phyloP scores from a whole-genome alignment of 257 asterid genomes.

The Gardenia jasminoides region DNA sequence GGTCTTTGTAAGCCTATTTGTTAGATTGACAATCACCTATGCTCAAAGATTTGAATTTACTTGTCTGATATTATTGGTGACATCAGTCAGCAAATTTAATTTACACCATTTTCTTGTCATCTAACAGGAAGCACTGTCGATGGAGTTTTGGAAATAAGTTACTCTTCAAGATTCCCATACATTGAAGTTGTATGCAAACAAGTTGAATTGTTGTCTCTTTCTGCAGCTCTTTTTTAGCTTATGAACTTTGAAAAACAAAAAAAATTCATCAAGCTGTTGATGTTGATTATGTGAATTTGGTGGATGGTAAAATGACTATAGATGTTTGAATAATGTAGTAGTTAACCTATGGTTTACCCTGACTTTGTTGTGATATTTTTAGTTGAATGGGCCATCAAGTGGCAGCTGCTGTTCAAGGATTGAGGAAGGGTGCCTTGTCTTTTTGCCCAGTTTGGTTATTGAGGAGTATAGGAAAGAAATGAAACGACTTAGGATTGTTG shows the following conservation, averaged over 20 bases:
- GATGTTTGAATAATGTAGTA: not conserved
- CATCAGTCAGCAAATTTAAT: not conserved
- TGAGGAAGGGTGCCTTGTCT: not conserved
- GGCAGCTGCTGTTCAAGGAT: not conserved
- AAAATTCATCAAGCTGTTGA: not conserved
- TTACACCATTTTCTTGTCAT: not conserved
- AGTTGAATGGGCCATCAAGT: not conserved
- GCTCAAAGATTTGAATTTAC: not conserved
- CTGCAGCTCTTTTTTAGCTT: slow-evolving; percentile 1
- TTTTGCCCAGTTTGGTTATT: not conserved
- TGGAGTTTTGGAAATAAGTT: slow-evolving; percentile 12
- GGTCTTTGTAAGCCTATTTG: not conserved
- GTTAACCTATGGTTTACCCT: not conserved
- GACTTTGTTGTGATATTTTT: not conserved
- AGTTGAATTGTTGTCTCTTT: not conserved
- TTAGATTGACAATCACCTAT: not conserved
- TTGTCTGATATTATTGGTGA: not conserved
- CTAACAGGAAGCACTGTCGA: slow-evolving; percentile 19
- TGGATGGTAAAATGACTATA: not conserved
- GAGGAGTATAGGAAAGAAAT: not conserved
- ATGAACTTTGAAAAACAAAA: not conserved
- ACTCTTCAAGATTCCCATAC: slow-evolving; percentile 8
- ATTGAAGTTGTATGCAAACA: slow-evolving; percentile 10
- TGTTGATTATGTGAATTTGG: not conserved
- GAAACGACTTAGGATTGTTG: not conserved